Base-by-base conservation (phyloP, 2,329 filamentous ascomycete genomes). In the Cryphonectria nitschkei region DNA sequence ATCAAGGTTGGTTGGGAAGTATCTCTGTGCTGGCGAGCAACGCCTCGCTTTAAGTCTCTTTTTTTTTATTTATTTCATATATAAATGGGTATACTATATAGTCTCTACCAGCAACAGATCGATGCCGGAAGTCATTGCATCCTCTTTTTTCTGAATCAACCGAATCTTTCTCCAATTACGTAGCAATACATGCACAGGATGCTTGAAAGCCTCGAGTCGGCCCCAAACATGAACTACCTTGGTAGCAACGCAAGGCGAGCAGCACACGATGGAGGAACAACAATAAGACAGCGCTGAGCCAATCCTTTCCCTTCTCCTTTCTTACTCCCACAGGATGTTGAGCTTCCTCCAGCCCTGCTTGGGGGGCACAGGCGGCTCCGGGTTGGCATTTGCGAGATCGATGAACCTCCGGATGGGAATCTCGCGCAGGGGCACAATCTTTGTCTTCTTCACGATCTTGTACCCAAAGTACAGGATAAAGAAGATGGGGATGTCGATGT, bases 401-500 rank as follows among this genome's bases (percentile, higher is more conserved):
- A 78, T 76, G 70, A 74, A 78, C 22, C 70, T 71, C 16, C 74
- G 73, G 65, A 77, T 76, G 2, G 77, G 76, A 34, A 75, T 72
- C n/a, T 75, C 74, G 11, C 72, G 50, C 60, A 78, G 62, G 14
- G 74, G 69, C 11, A 78, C 73, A 14, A 77, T 75, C 66, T 74
- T 76, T 6, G 74, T 78, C 60, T 74, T 75, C 65, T 73, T 75
- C 14, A 5, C 5, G 46, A 68, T 6, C 68, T 78, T 78, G 70
- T 75, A 78, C 6, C 75, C 76, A 14, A 78, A 75, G 70, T 77
- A 78, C 43, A 78, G 67, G n/a, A 73, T 39, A 13, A 78, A 50
- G 4, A 75, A 73, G 50, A 78, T 67, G 0, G 77, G 77, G 16
- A 78, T 76, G 68, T 77, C 75, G 60, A 78, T 73, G 66, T 78